Evolutionary conservation across 352 stramenopile species (phyloP), one percentile per base, ranked within the genome.

Genomic region (Lagenidium sp.): DNA sequence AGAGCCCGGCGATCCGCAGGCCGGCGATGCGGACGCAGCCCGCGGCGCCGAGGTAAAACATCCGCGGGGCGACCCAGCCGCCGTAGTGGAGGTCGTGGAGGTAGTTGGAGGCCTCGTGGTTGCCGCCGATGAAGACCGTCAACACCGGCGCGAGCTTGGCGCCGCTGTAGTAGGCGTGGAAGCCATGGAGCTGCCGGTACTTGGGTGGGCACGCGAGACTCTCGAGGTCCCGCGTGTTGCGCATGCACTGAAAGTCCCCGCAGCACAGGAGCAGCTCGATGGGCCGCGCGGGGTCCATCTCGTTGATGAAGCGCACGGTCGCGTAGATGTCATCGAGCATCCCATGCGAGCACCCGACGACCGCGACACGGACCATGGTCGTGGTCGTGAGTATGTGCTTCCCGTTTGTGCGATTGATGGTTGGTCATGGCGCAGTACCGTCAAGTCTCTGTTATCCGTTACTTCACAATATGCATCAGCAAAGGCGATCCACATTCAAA

Each of bases 271-370:
- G 60, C 26, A 99, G 57, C 55, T 99, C 86, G 19, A 99, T 82
- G 7, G 77, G 72, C 11, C 77, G 73, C 10, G 55, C 47, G 13
- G 66, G 54, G 26, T 92, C 77, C 58, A 89, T 73, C 52, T 85
- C 56, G 57, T 98, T 91, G 50, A 98, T 82, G 41, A 85, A 78
- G 41, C 80, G 53, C 34, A 99, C 68, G 4, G 88, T 95, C 24
- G 86, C 82, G 65, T 99, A 99, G 58, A 99, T 99, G 29, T 85
- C 79, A 57, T 99, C 95, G 24, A 99, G 79, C 63, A 98, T 83
- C 25, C 97, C 97, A 66, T 99, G 97, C 49, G 88, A 94, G 63
- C 97, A 99, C 32, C 97, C 97, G 53, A 99, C 95, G 28, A 99
- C 79, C 24, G 94, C 94, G 8, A 98, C 74, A 31, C 75, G 76